Conservation (phyloP, 208 protist species). For the Acanthamoeba lenticulata region DNA sequence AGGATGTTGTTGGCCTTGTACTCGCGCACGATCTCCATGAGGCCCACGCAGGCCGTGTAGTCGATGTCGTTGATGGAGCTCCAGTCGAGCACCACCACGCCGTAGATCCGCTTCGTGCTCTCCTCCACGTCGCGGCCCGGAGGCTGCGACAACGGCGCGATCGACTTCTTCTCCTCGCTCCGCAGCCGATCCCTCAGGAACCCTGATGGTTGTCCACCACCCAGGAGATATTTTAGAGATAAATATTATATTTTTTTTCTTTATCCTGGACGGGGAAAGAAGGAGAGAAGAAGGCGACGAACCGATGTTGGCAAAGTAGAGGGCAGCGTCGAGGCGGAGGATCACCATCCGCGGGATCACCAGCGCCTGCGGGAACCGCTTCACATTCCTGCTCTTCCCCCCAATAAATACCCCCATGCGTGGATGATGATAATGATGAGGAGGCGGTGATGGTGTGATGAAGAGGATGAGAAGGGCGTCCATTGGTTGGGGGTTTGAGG, state of each 20-base stretch:
- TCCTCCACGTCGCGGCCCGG: background rate
- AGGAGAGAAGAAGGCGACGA: background rate
- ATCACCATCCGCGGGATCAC: conserved; percentile 65
- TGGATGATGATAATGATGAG: background rate
- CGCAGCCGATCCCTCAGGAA: background rate
- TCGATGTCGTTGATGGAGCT: conserved; percentile 57
- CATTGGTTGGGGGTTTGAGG: background rate
- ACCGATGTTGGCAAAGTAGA: conserved; percentile 76
- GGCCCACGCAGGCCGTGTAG: conserved; percentile 11
- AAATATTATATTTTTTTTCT: background rate
- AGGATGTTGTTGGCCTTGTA: conserved; percentile 58
- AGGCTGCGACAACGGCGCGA: background rate
- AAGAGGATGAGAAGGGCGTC: background rate
- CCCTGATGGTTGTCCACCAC: too few relatives aligned
- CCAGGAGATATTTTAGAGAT: too few relatives aligned
- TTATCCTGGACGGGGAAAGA: too few relatives aligned
- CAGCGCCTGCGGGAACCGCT: conserved; percentile 68
- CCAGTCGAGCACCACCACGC: conserved; percentile 45
- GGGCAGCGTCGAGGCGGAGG: conserved; percentile 72
- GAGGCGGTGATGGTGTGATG: background rate
- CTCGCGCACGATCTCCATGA: background rate
- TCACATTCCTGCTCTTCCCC: conserved; percentile 68
- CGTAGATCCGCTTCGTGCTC: background rate
- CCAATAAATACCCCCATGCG: background rate
- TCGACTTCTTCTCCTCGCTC: background rate